phyloP scores from a whole-genome alignment of 1,139 yeast species.

The Taphrina communis region DNA sequence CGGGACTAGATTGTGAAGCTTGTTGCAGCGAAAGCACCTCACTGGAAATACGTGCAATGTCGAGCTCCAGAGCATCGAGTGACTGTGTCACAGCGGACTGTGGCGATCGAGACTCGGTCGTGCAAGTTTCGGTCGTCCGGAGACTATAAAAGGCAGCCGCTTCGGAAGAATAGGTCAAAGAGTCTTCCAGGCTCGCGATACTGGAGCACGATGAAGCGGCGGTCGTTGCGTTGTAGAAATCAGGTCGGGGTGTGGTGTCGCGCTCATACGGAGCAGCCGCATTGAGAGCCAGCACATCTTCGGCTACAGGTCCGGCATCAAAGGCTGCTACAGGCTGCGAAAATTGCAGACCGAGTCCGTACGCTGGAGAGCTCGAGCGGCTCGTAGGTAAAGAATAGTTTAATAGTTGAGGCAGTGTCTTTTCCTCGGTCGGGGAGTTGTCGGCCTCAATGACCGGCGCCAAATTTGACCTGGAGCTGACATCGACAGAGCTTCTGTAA shows the following conservation, averaged over 20 bases:
- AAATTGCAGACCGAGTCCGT: not conserved
- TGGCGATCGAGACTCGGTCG: not conserved
- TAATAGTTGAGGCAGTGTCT: not conserved
- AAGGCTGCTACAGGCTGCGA: not conserved
- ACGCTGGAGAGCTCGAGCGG: not conserved
- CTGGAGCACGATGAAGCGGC: slow-evolving; percentile 4
- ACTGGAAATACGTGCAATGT: not conserved
- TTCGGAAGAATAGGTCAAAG: not conserved
- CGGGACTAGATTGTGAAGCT: slow-evolving; percentile 12
- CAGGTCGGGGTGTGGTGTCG: slow-evolving; percentile 3
- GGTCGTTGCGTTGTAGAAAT: not conserved
- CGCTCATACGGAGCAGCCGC: not conserved
- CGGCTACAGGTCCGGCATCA: not conserved
- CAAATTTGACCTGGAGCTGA: slow-evolving; percentile 13
- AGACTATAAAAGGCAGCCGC: not conserved
- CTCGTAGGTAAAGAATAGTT: slow-evolving; percentile 9
- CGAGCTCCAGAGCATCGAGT: slow-evolving; percentile 7
- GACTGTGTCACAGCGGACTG: not conserved
- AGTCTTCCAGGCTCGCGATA: slow-evolving; percentile 4
- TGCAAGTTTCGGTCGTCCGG: not conserved
- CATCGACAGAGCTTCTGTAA: slow-evolving; percentile 16
- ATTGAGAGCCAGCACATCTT: not conserved
- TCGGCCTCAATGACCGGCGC: slow-evolving; percentile 19
- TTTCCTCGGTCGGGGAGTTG: slow-evolving; percentile 17
- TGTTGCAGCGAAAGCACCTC: not conserved